Evolutionary conservation across 352 stramenopile genomes (phyloP), one percentile per base, ranked within the genome.

Genomic region (Pythium vanterpoolii): DNA sequence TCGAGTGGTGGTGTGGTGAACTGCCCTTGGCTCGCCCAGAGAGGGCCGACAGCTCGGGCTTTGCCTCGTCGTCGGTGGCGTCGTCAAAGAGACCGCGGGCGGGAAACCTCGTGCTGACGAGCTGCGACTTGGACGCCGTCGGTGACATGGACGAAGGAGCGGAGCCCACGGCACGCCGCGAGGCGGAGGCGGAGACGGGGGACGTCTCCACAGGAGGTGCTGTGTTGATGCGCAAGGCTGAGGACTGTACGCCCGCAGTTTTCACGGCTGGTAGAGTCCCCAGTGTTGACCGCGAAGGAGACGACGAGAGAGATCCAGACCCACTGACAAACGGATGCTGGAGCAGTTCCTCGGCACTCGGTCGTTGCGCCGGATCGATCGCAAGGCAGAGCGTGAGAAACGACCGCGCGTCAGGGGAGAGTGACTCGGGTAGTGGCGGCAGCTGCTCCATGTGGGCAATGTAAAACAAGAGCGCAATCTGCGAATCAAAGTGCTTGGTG

Each of bases 301-400:
- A n/a, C 24, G 40, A 34, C 23, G 31, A 14, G 46, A 19, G 51
- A 28, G 27, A 24, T 19, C 50, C 31, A 13, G n/a, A 18, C 16
- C 59, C 59, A 24, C 38, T 45, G 7, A 98, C 74, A 66, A 99
- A 99, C 19, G 80, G 74, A 51, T 98, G 92, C 24, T 79, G 69
- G 2, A 99, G 69, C 16, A 98, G 77, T 58, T 98, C 83, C 14
- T 68, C 76, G 4, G 95, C 93, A 43, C 65, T 93, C 6, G 94
- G 93, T 34, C 96, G 78, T 27, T 81, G 69, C 4, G 52, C 36
- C 1, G 77, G 70, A 28, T 86, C 69, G 28, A 90, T 74, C 43
- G 77, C 62, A 5, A 87, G 65, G 36, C 79, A 87, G 3, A 69
- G 61, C 0, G 45, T 24, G n/a, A 90, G 72, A 42, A 90, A 87